phyloP scores from a whole-genome alignment of 345 rosid species.

The Hibiscus mutabilis region DNA sequence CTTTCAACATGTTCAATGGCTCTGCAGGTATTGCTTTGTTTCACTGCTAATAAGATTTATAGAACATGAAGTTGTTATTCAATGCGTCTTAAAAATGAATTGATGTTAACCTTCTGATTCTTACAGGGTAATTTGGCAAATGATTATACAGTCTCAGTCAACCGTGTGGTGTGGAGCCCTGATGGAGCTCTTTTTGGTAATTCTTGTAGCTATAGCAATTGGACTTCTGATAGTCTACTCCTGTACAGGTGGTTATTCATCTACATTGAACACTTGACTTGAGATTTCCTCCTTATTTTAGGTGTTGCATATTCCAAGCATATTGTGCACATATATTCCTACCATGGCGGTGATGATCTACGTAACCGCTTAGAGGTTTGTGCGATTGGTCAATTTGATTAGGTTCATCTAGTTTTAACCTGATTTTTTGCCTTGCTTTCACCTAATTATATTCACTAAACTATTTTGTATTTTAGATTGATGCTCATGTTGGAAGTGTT shows the following conservation, averaged over 20 bases:
- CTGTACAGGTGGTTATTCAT: not conserved
- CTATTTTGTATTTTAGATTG: conserved; percentile 43
- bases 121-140: conserved; percentile 48
- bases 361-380: conserved; percentile 71
- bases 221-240: conserved; percentile 5
- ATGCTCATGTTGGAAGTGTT: conserved; percentile 82
- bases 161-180: conserved; percentile 86
- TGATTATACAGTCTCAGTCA: conserved; percentile 56
- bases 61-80: conserved; percentile 7
- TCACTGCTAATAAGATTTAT: conserved; percentile 7
- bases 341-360: conserved; percentile 55
- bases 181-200: conserved; percentile 80
- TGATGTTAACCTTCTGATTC: conserved; percentile 9
- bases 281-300: conserved; percentile 23
- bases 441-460: conserved; percentile 2
- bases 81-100: not conserved
- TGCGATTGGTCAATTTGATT: conserved; percentile 1
- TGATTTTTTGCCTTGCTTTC: not conserved
- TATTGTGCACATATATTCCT: conserved; percentile 69
- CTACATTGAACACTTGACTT: not conserved
- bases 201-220: conserved; percentile 5
- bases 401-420: not conserved
- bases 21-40: conserved; percentile 47
- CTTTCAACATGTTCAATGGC: conserved; percentile 43
- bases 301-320: conserved; percentile 89